Conservation (phyloP, 202 grass and related monocot species). For the Zoysia matrella region DNA sequence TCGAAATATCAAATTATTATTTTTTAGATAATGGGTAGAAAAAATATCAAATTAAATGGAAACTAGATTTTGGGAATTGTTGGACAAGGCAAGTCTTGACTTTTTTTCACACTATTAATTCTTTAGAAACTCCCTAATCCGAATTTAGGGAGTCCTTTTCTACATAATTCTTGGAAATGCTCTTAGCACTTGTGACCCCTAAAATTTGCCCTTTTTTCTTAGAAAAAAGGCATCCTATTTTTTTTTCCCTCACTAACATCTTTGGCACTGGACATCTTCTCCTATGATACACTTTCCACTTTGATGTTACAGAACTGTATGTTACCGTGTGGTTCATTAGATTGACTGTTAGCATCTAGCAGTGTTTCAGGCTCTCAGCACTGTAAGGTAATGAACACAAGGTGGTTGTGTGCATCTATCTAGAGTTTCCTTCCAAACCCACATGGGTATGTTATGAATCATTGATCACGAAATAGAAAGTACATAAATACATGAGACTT, state of each 20-base stretch:
- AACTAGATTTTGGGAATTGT: too few species aligned
- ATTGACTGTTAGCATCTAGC: conserved; percentile 3
- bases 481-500: conserved; percentile 22
- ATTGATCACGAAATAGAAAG: conserved; percentile 34
- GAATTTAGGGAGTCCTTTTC: too few species aligned
- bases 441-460: conserved; percentile 16
- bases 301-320: background rate
- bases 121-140: too few species aligned
- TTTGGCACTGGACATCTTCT: conserved; percentile 14
- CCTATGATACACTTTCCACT: conserved; percentile 16
- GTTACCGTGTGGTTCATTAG: conserved; percentile 32
- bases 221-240: background rate
- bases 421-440: conserved; percentile 14
- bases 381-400: conserved; percentile 6
- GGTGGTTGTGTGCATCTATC: background rate
- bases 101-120: too few species aligned
- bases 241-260: background rate
- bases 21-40: too few species aligned
- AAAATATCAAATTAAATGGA: too few species aligned
- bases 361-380: conserved; percentile 27
- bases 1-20: too few species aligned
- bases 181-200: conserved; percentile 9
- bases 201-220: background rate
- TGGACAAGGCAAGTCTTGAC: too few species aligned
- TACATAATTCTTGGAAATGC: background rate